phyloP scores from a whole-genome alignment of 2,329 filamentous ascomycete genomes.

The Cephalotrichum gorgonifer region DNA sequence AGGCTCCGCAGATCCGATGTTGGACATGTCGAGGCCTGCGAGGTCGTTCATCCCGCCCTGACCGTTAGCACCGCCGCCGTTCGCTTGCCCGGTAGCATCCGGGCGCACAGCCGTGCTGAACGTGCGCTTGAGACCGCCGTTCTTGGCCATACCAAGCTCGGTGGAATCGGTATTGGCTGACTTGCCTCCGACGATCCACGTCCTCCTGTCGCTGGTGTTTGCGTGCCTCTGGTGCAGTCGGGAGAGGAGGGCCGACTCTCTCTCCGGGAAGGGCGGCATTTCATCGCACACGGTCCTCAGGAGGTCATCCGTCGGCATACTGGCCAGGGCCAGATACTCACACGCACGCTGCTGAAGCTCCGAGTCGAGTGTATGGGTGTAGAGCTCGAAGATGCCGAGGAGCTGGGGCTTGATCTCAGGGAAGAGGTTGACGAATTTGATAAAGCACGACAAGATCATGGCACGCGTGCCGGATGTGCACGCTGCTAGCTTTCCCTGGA shows the following conservation, averaged over 20 bases:
- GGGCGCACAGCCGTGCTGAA: constrained; percentile 54
- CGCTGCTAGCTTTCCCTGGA: constrained; percentile 80
- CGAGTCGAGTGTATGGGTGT: constrained; percentile 89
- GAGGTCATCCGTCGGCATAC: constrained; percentile 78
- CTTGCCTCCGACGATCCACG: constrained; percentile 96
- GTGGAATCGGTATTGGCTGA: constrained; percentile 76
- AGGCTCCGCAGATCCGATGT: constrained; percentile 42
- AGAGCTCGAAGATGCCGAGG: constrained; percentile 78
- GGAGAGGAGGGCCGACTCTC: constrained; percentile 83
- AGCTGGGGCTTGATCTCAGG: constrained; percentile 97
- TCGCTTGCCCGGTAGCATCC: constrained; percentile 29
- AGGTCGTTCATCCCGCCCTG: constrained; percentile 51
- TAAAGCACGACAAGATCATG: constrained; percentile 88
- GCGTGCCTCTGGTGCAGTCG: constrained; percentile 90
- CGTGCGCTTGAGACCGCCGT: constrained; percentile 72
- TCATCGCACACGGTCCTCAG: constrained; percentile 92
- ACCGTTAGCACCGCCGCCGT: constrained; percentile 38
- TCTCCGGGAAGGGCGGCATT: constrained; percentile 96
- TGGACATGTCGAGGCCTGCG: constrained; percentile 69
- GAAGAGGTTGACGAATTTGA: constrained; percentile 98
- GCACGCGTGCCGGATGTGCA: constrained; percentile 84
- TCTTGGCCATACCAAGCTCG: constrained; percentile 72
- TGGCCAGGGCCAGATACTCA: constrained; percentile 83
- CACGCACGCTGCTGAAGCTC: constrained; percentile 94
- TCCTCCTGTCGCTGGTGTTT: constrained; percentile 86